Conservation (phyloP, 768 basidiomycete species). For the Boletus edulis region DNA sequence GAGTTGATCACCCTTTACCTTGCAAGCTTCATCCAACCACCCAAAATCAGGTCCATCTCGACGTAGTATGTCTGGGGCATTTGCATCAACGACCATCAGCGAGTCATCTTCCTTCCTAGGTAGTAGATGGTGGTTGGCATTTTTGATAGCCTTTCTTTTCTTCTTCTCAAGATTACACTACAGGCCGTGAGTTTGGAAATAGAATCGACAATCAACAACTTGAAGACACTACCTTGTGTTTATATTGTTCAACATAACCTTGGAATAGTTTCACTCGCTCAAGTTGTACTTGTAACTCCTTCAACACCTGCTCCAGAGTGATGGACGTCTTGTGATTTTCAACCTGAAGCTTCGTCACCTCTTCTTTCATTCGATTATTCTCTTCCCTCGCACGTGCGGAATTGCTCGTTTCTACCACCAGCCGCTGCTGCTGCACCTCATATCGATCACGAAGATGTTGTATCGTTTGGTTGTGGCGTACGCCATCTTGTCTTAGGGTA, state of each 20-base stretch:
- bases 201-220: neutral
- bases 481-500: conserved; percentile 4
- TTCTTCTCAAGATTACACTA: conserved; percentile 25
- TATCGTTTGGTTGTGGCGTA: conserved; percentile 5
- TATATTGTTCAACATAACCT: conserved; percentile 18
- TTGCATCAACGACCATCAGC: conserved; percentile 27
- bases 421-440: conserved; percentile 12
- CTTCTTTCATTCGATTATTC: conserved; percentile 17
- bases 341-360: conserved; percentile 19
- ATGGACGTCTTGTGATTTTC: conserved; percentile 21
- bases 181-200: neutral
- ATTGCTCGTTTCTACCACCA: conserved; percentile 4
- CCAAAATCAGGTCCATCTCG: conserved; percentile 11
- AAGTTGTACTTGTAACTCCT: conserved; percentile 12
- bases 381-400: conserved; percentile 10
- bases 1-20: conserved; percentile 27
- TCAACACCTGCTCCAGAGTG: conserved; percentile 13
- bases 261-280: conserved; percentile 26
- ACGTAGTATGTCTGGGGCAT: conserved; percentile 22
- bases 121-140: neutral
- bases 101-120: conserved; percentile 27
- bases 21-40: conserved; percentile 30
- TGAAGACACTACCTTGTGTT: conserved; percentile 21
- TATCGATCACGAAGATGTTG: conserved; percentile 16
- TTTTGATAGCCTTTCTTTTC: conserved; percentile 26